phyloP scores from a whole-genome alignment of 1,284 basidiomycete species.

The Caloboletus inedulis region DNA sequence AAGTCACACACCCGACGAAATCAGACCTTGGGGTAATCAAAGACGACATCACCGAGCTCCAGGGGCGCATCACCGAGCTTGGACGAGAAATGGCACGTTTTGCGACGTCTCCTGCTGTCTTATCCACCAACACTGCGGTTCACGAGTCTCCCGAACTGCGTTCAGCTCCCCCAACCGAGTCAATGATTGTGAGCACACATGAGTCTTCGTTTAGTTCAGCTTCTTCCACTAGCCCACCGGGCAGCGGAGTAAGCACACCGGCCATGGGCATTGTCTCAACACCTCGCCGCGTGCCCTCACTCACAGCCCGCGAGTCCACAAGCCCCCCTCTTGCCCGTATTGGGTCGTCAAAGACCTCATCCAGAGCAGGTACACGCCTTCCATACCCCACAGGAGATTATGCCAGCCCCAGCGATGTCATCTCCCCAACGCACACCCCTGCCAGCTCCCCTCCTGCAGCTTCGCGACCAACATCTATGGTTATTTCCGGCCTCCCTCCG shows the following conservation, averaged over 20 bases:
- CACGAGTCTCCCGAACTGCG: conserved; percentile 44
- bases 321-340: conserved; percentile 56
- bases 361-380: conserved; percentile 49
- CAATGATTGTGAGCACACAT: conserved; percentile 35
- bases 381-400: conserved; percentile 82
- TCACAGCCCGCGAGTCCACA: conserved; percentile 56
- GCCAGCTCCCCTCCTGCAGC: conserved; percentile 49
- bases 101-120: conserved; percentile 52
- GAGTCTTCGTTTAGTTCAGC: conserved; percentile 27
- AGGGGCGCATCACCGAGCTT: conserved; percentile 66
- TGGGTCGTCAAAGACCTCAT: conserved; percentile 21
- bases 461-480: conserved; percentile 28
- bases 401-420: conserved; percentile 48
- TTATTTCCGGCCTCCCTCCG: conserved; percentile 30
- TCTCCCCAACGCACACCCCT: conserved; percentile 51
- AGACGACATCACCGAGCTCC: conserved; percentile 66
- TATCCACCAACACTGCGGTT: conserved; percentile 51
- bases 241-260: conserved; percentile 17
- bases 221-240: conserved; percentile 21
- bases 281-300: conserved; percentile 33
- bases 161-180: conserved; percentile 39
- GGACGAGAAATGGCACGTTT: conserved; percentile 75
- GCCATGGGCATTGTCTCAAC: conserved; percentile 30
- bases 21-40: conserved; percentile 48
- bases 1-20: conserved; percentile 4